A percentile compares a stretch with the other conserved stretches of the same genome.
Evolutionary conservation across 1,139 yeast species (phyloP).

Genomic region (Diutina sp.): DNA sequence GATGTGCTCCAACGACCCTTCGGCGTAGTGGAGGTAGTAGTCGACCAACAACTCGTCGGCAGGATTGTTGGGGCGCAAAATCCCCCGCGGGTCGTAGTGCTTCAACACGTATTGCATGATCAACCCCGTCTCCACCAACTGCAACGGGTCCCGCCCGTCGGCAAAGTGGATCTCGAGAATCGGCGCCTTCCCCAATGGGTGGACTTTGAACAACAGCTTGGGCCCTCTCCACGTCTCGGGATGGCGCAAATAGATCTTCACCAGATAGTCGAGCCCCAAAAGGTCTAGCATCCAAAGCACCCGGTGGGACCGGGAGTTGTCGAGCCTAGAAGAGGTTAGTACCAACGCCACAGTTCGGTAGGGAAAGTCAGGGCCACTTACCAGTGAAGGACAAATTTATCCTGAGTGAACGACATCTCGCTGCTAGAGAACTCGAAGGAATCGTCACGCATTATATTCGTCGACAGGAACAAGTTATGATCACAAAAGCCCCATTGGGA

Average conservation of each 20-base stretch:
- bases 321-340: slow-evolving; percentile 19
- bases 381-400: slow-evolving; percentile 8
- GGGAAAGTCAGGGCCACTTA: slow-evolving; percentile 3
- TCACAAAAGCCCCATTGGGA: background rate
- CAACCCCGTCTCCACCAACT: slow-evolving; percentile 8
- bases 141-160: slow-evolving; percentile 21
- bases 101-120: slow-evolving; percentile 7
- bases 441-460: background rate
- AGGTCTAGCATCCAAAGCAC: slow-evolving; percentile 44
- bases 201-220: slow-evolving; percentile 33
- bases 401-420: slow-evolving; percentile 3
- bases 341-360: background rate
- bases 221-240: slow-evolving; percentile 29
- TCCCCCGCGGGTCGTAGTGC: slow-evolving; percentile 6
- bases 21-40: slow-evolving; percentile 8
- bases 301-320: slow-evolving; percentile 41
- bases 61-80: slow-evolving; percentile 5
- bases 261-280: slow-evolving; percentile 36
- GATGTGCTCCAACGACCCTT: slow-evolving; percentile 8
- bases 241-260: slow-evolving; percentile 35
- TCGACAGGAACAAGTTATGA: background rate
- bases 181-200: slow-evolving; percentile 48
- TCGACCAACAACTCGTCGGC: slow-evolving; percentile 7
- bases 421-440: background rate
- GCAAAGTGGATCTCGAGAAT: slow-evolving; percentile 32